A percentile compares a stretch with the other conserved stretches of the same genome.
phyloP scores from a whole-genome alignment of 2,329 filamentous ascomycete species.

The Nigrospora oryzae region DNA sequence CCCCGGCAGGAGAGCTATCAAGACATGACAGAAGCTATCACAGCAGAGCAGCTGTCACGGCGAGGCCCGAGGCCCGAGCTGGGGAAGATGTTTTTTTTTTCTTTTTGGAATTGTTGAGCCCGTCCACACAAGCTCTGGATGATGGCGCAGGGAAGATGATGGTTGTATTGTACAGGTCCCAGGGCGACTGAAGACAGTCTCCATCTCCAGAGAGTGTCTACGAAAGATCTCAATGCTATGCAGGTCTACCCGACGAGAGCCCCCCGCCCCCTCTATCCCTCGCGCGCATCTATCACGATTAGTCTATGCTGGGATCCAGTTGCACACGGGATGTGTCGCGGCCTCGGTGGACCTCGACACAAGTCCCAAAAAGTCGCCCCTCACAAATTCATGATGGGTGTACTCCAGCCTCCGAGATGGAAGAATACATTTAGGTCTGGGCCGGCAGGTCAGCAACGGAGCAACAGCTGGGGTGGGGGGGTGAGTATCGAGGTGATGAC shows the following conservation, averaged over 20 bases:
- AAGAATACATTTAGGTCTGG: constrained; percentile 23
- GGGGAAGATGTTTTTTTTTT: neutral
- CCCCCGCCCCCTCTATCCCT: constrained; percentile 2
- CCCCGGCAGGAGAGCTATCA: neutral
- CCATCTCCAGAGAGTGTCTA: constrained; percentile 16
- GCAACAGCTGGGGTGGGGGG: constrained; percentile 4
- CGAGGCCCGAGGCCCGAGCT: neutral
- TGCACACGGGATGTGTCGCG: constrained; percentile 15
- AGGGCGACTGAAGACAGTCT: constrained; percentile 6
- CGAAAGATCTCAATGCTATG: constrained; percentile 21
- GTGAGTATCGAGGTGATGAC: constrained; percentile 24
- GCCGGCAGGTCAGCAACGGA: neutral
- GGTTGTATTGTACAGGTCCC: constrained; percentile 15
- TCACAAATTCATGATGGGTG: constrained; percentile 18
- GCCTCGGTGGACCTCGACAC: constrained; percentile 9
- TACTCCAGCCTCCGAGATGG: constrained; percentile 18
- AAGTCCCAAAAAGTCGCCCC: constrained; percentile 12
- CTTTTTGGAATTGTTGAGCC: neutral
- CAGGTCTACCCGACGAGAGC: constrained; percentile 15
- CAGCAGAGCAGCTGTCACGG: neutral
- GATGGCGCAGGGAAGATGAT: constrained; percentile 5
- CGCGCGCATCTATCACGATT: constrained; percentile 23
- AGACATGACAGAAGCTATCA: no score
- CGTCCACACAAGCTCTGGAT: neutral
- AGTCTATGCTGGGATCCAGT: constrained; percentile 23